Conservation (phyloP, 1,139 yeast genomes). For the Spathaspora sp. region DNA sequence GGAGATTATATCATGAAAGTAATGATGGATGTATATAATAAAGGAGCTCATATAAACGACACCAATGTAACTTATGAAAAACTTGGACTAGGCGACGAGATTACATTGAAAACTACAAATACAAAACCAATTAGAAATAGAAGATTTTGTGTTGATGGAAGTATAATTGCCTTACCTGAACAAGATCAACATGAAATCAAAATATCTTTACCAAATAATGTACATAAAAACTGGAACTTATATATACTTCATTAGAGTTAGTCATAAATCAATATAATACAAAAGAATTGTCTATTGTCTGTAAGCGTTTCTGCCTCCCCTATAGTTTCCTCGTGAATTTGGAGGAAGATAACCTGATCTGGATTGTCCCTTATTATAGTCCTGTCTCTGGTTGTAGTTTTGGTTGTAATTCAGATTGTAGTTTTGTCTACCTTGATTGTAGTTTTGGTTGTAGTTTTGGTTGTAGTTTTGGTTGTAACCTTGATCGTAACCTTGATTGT, state of each 20-base stretch:
- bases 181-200: slow-evolving; percentile 18
- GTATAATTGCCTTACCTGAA: slow-evolving; percentile 33
- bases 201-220: slow-evolving; percentile 21
- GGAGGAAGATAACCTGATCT: slow-evolving; percentile 16
- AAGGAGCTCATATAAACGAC: slow-evolving; percentile 54
- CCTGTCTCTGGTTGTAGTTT: slow-evolving; percentile 11
- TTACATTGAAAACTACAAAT: slow-evolving; percentile 26
- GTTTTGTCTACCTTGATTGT: not conserved
- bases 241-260: slow-evolving; percentile 13
- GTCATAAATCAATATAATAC: slow-evolving; percentile 4
- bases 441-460: slow-evolving; percentile 4
- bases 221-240: slow-evolving; percentile 25
- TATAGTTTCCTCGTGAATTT: slow-evolving; percentile 5
- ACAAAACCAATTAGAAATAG: slow-evolving; percentile 21
- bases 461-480: slow-evolving; percentile 11
- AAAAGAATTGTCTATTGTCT: slow-evolving; percentile 15
- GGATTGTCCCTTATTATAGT: slow-evolving; percentile 12
- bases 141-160: slow-evolving; percentile 59
- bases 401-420: slow-evolving; percentile 12
- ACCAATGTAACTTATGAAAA: slow-evolving; percentile 43
- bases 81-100: slow-evolving; percentile 22
- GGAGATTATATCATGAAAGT: slow-evolving; percentile 48
- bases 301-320: slow-evolving; percentile 20
- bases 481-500: not conserved
- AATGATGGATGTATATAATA: slow-evolving; percentile 58